Evolutionary conservation across 495 filamentous ascomycete genomes (phyloP).

Genomic region (Usnea hakonensis): DNA sequence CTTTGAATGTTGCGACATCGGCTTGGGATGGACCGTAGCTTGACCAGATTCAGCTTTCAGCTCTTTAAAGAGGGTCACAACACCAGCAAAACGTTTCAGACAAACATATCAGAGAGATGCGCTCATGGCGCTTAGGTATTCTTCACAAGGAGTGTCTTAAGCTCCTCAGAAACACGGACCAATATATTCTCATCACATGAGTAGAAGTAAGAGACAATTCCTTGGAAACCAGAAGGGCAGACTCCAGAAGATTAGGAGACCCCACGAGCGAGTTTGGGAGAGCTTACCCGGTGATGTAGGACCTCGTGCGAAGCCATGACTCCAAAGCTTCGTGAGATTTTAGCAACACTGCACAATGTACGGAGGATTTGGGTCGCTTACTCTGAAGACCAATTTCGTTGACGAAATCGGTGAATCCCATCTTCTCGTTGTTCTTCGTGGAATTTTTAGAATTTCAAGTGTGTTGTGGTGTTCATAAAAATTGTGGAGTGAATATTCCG

Average conservation of each 20-base stretch:
- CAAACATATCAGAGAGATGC: slow-evolving; percentile 65
- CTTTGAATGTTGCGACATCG: slow-evolving; percentile 91
- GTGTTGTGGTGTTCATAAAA: no score
- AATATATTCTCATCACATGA: slow-evolving; percentile 81
- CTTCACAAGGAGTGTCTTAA: slow-evolving; percentile 92
- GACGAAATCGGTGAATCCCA: slow-evolving; percentile 94
- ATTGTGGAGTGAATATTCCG: no score
- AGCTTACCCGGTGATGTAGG: slow-evolving; percentile 87
- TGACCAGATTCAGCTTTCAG: slow-evolving; percentile 29
- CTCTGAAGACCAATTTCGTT: slow-evolving; percentile 78
- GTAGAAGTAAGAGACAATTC: slow-evolving; percentile 22
- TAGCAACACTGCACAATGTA: slow-evolving; percentile 22
- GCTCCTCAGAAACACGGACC: slow-evolving; percentile 99
- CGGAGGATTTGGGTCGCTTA: slow-evolving; percentile 42
- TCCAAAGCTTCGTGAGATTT: slow-evolving; percentile 68
- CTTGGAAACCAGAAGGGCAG: neutral
- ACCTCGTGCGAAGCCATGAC: slow-evolving; percentile 80
- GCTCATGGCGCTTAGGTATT: slow-evolving; percentile 65
- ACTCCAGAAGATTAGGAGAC: neutral
- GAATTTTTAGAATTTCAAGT: neutral
- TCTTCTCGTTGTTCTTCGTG: slow-evolving; percentile 35
- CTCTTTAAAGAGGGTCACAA: neutral
- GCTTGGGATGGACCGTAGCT: slow-evolving; percentile 87
- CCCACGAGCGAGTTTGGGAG: slow-evolving; percentile 9
- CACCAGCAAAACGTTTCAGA: neutral